Evolutionary conservation across 768 basidiomycete species (phyloP), one percentile per base, ranked within the genome.

Genomic region (Lactarius trivialis): DNA sequence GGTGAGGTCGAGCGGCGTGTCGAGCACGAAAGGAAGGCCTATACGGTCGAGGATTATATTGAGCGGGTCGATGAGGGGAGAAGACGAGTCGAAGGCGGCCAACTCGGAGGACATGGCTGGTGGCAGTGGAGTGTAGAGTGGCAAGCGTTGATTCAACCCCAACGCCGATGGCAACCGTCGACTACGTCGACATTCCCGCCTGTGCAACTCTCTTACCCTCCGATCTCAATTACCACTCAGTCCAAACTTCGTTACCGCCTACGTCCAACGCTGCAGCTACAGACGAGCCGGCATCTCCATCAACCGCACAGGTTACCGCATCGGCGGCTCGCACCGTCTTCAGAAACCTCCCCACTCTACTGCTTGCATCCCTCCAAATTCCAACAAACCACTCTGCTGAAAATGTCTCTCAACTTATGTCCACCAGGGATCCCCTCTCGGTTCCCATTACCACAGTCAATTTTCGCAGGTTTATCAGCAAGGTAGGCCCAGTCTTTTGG

Each of bases 401-500:
- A 39, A 55, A 73, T 61, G 56, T 63, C 37, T 65, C 61, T 60
- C 73, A 74, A 2, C 72, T 89, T 32, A 68, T 89, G 15, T 83
- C 82, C 19, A 81, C 81, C 1, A 76, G 77, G 32, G 88, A 89
- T 67, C 82, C 89, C 0, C 79, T 96, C 5, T 91, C 89, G 1
- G 75, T 96, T 4, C 88, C 85, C 0, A 84, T 85, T 30, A 88
- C 86, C 65, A 85, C 89, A 1, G 82, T 79, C 66, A 92, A 93
- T 70, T 94, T 94, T 69, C 81, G 86, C 65, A 77, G 91, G 26
- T 95, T 96, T 62, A 81, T 94, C 4, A 80, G 84, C 7, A 85
- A 80, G 67, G 78, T 84, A 4, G 90, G 91, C 0, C 87, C 89
- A 0, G 74, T 93, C 7, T 96, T 95, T 69, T 96, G 93, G 93